Conservation (phyloP, 306 rosid species). For the Astragalus glycyphyllos region DNA sequence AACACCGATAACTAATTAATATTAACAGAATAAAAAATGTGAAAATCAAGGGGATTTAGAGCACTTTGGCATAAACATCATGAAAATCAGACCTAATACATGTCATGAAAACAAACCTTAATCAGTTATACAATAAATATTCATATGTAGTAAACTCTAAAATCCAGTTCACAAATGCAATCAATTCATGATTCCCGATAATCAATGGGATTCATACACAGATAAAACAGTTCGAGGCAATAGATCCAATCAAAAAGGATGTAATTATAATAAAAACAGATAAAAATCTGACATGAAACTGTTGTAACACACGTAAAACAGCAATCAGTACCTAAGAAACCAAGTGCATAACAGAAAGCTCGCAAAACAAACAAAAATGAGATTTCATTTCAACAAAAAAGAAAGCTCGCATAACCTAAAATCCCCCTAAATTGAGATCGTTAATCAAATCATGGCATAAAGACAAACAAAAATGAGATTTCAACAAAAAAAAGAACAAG, state of each 20-base stretch:
- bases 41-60: not conserved
- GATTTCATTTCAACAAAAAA: too few species aligned
- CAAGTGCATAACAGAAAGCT: not conserved
- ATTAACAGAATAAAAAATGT: not conserved
- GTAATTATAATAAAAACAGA: constrained; percentile 9
- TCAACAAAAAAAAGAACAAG: not conserved
- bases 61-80: not conserved
- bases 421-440: not conserved
- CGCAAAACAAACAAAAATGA: not conserved
- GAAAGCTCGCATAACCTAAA: constrained; percentile 16
- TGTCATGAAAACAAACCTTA: not conserved
- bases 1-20: not conserved
- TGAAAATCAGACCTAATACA: constrained; percentile 12
- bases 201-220: constrained; percentile 10
- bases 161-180: constrained; percentile 24
- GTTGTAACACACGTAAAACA: not conserved
- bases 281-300: not conserved
- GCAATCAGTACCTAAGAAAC: constrained; percentile 21
- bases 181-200: constrained; percentile 18
- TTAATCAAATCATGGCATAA: constrained; percentile 24
- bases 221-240: not conserved
- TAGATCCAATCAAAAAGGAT: constrained; percentile 43
- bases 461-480: constrained; percentile 4
- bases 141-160: not conserved
- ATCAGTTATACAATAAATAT: not conserved